Base-by-base conservation (phyloP, 345 rosid species). In the Pelargonium nanum region DNA sequence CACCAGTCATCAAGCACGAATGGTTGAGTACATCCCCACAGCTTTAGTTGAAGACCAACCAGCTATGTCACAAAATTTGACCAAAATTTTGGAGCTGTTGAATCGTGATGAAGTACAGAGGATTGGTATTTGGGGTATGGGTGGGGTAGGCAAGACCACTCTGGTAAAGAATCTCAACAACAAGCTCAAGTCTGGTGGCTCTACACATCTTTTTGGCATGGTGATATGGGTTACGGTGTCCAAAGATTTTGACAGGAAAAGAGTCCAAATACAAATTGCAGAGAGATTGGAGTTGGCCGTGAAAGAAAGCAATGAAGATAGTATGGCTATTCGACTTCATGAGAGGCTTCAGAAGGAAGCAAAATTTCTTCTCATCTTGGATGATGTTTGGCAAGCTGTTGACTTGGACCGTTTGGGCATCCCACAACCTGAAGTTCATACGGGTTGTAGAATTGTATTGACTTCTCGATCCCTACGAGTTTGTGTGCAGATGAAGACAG, bases 321-420 rank as follows among this genome's bases (percentile, higher is more conserved):
- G 68, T 28, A 44, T 63, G 26, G 73, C 74, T 21, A 65, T 58
- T 20, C 45, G 55, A 22, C 22, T 75, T 16, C 56, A 19, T 23
- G 1, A 25, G 26, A 58, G 67, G 53, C 64, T 65, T 22, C 17
- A 1, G 20, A 65, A 23, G 58, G 65, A 63, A 19, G 71, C 59
- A 15, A 40, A 40, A 8, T 71, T 71, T 62, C 68, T 75, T 19
- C 76, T 75, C 26, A 72, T 71, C 25, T 23, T 75, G n/a, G 75
- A 70, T 54, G 78, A 70, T 67, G 67, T 75, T 0, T 75, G 78
- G 73, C 65, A 65, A 51, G 16, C 58, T 15, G 53, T 68, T n/a
- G 20, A 65, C 5, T 56, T 75, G 68, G 62, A 72, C 26, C 12
- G 20, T 19, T 28, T 72, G 10, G 74, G 76, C 7, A 25, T 75